Conservation (phyloP, 192 early-diverging fungal species). For the Entomortierella parvispora region DNA sequence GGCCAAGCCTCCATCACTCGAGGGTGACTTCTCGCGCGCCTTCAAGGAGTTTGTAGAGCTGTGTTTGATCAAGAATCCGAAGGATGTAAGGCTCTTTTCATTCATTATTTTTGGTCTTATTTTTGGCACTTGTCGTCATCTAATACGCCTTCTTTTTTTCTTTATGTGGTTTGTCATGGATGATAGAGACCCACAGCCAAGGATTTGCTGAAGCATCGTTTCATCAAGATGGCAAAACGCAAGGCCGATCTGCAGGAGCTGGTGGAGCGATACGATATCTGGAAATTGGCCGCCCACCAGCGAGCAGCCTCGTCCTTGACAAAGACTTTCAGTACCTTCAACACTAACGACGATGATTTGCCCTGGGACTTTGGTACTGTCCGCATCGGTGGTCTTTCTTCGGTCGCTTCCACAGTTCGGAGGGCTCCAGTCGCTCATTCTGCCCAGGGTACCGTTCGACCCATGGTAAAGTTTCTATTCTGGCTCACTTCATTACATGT, state of each 20-base stretch:
- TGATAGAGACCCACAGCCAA: conserved; percentile 85
- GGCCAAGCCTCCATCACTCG: conserved; percentile 86
- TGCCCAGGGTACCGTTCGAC: conserved; percentile 11
- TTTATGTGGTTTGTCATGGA: background rate
- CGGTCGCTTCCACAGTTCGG: conserved; percentile 24
- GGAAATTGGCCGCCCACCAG: conserved; percentile 65
- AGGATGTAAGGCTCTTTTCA: conserved; percentile 59
- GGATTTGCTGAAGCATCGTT: conserved; percentile 90
- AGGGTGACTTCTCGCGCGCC: conserved; percentile 77
- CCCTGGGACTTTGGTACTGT: conserved; percentile 51
- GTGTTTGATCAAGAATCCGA: conserved; percentile 91
- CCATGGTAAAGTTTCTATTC: conserved; percentile 8
- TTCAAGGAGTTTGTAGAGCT: conserved; percentile 93
- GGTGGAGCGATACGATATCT: conserved; percentile 83
- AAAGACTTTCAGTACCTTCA: conserved; percentile 51
- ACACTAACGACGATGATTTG: conserved; percentile 44
- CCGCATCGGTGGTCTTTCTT: conserved; percentile 30
- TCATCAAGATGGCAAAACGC: conserved; percentile 86
- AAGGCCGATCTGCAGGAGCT: conserved; percentile 85
- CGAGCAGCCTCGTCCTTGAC: conserved; percentile 46
- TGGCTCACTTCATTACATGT: too few species aligned
- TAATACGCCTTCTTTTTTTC: conserved; percentile 8
- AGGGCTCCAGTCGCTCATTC: conserved; percentile 9
- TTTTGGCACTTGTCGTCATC: background rate
- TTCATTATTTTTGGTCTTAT: too few species aligned